These are phyloP conservation scores for Leccinum fallax DNA, from an alignment of 1,284 basidiomycete species.

Conservation along the genomic window DNA sequence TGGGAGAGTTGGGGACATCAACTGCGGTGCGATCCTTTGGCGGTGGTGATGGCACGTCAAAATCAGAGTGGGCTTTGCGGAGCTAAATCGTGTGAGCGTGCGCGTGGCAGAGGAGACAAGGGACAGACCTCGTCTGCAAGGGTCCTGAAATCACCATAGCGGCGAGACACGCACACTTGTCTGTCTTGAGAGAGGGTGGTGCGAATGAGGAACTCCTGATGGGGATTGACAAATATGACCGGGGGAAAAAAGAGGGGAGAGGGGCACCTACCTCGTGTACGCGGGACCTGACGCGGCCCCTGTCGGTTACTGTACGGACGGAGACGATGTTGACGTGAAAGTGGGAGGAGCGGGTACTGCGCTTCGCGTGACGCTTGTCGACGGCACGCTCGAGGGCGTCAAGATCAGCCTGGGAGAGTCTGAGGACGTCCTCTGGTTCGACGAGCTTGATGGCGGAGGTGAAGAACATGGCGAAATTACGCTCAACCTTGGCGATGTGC, in stretches of 20 bases:
- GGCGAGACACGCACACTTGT: slow-evolving; percentile 87
- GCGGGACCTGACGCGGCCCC: slow-evolving; percentile 80
- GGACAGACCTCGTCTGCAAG: slow-evolving; percentile 76
- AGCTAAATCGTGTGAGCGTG: slow-evolving; percentile 52
- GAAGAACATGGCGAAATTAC: slow-evolving; percentile 81
- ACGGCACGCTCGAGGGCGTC: slow-evolving; percentile 73
- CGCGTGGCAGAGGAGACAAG: not conserved
- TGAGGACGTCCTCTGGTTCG: slow-evolving; percentile 85
- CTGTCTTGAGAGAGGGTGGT: slow-evolving; percentile 73
- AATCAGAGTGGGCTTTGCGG: slow-evolving; percentile 80
- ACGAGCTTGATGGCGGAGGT: slow-evolving; percentile 79
- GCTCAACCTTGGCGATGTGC: slow-evolving; percentile 75
- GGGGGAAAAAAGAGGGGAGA: slow-evolving; percentile 5
- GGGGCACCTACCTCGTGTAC: slow-evolving; percentile 71
- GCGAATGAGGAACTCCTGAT: slow-evolving; percentile 91
- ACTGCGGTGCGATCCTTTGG: slow-evolving; percentile 84
- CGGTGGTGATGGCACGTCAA: slow-evolving; percentile 78
- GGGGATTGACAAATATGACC: slow-evolving; percentile 1
- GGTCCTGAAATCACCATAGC: slow-evolving; percentile 94
- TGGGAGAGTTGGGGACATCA: slow-evolving; percentile 42
- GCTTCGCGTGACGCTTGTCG: slow-evolving; percentile 56
- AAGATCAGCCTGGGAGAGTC: slow-evolving; percentile 81
- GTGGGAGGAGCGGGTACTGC: slow-evolving; percentile 47
- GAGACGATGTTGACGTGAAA: slow-evolving; percentile 92
- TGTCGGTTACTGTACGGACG: slow-evolving; percentile 79